A percentile compares a stretch with the other conserved stretches of the same genome.
Conservation (phyloP, 139 green algal genomes). For the Spirogloea muscicola region DNA sequence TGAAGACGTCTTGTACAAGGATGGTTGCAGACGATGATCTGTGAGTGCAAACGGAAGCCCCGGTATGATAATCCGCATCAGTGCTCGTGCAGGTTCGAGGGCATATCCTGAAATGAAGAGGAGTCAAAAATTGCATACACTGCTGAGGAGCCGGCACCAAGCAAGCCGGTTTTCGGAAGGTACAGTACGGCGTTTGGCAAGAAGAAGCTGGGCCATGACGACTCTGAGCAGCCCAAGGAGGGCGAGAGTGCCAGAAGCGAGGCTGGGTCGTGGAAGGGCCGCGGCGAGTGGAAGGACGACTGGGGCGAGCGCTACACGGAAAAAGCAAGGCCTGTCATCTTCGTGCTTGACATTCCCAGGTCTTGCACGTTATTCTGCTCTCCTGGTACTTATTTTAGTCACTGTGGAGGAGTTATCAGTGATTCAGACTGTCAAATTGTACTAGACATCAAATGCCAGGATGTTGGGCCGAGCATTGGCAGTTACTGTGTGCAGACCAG, state of each 20-base stretch:
- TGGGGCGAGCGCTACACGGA: constrained; percentile 84
- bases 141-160: constrained; percentile 61
- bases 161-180: constrained; percentile 26
- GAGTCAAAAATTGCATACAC: constrained; percentile 73
- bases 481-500: no score
- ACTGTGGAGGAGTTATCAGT: no score
- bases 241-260: constrained; percentile 13
- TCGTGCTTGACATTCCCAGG: constrained; percentile 39
- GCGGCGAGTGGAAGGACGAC: constrained; percentile 67
- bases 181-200: neutral
- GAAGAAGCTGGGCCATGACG: neutral
- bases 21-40: no score
- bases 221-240: neutral
- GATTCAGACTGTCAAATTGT: no score
- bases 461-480: no score
- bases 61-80: no score
- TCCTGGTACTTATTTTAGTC: no score
- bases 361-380: no score
- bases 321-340: constrained; percentile 35
- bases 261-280: constrained; percentile 63
- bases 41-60: no score
- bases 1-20: neutral
- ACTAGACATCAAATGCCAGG: no score
- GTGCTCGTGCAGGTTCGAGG: constrained; percentile 56
- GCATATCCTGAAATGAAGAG: constrained; percentile 68